These are phyloP conservation scores for Tricholoma sp. DNA, from an alignment of 768 basidiomycete species.

Conservation along the genomic window DNA sequence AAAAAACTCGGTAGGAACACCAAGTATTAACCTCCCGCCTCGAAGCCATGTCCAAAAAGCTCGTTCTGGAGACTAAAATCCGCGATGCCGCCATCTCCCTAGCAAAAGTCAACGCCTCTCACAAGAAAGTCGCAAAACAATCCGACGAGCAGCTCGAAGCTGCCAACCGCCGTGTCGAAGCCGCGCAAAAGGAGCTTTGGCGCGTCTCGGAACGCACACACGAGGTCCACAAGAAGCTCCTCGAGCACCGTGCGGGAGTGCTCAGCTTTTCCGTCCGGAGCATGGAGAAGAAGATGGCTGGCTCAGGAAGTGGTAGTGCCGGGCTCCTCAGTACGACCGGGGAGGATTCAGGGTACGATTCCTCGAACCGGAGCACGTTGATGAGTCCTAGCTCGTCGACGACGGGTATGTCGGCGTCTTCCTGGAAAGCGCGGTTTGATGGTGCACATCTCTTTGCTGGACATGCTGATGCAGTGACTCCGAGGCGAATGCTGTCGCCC, in stretches of 20 bases:
- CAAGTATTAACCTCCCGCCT: conserved; percentile 62
- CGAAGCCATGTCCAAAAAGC: conserved; percentile 64
- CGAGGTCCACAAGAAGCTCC: conserved; percentile 57
- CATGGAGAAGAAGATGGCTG: conserved; percentile 51
- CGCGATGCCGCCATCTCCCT: conserved; percentile 81
- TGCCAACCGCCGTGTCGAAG: conserved; percentile 69
- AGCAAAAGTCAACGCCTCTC: conserved; percentile 56
- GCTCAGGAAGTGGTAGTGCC: conserved; percentile 8
- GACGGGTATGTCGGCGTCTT: conserved; percentile 35
- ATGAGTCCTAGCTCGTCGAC: conserved; percentile 47
- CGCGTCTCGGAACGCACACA: conserved; percentile 58
- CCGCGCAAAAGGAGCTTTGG: conserved; percentile 67
- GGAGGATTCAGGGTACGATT: conserved; percentile 51
- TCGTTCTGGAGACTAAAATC: conserved; percentile 79
- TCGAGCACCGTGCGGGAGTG: conserved; percentile 82
- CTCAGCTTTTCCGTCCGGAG: conserved; percentile 65
- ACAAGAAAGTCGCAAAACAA: conserved; percentile 58
- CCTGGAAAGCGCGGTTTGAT: conserved; percentile 61
- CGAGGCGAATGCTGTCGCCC: conserved; percentile 37
- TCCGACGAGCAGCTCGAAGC: conserved; percentile 67
- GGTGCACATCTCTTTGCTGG: conserved; percentile 85
- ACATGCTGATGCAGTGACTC: conserved; percentile 63
- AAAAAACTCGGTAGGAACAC: conserved; percentile 56
- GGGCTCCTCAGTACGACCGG: conserved; percentile 9
- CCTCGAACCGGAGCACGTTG: conserved; percentile 45